phyloP scores from a whole-genome alignment of 805 yeast species.

The Cyberlindnera nakhonratchasimensis region DNA sequence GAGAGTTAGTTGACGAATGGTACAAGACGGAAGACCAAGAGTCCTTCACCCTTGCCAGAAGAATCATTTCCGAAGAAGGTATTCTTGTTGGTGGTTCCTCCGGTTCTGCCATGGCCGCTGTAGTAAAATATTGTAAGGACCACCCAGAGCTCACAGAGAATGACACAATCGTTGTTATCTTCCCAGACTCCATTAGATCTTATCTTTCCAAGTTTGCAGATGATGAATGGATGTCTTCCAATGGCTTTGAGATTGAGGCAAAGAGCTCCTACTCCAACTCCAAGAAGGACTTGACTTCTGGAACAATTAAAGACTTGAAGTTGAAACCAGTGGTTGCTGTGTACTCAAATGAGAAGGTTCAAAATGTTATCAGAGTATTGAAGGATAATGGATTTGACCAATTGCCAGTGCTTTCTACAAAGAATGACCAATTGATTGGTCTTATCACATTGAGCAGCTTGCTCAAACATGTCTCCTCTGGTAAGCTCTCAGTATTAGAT shows the following conservation, averaged over 20 bases:
- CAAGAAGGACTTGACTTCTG: constrained; percentile 45
- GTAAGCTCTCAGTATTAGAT: constrained; percentile 52
- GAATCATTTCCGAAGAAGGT: constrained; percentile 81
- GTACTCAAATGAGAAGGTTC: constrained; percentile 52
- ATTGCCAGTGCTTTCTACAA: constrained; percentile 62
- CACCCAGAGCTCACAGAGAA: constrained; percentile 60
- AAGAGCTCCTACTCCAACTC: constrained; percentile 33
- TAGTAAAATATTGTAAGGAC: constrained; percentile 62
- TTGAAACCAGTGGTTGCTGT: constrained; percentile 81
- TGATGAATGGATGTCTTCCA: constrained; percentile 85
- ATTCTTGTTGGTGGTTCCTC: constrained; percentile 87
- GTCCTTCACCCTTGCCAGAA: constrained; percentile 75
- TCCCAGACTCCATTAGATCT: constrained; percentile 86
- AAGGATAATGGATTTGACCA: constrained; percentile 81
- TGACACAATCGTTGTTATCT: constrained; percentile 72
- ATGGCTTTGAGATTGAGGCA: constrained; percentile 60
- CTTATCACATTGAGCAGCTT: constrained; percentile 72
- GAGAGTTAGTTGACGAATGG: constrained; percentile 70
- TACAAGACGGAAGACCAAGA: constrained; percentile 82
- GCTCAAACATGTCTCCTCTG: constrained; percentile 62
- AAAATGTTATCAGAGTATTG: constrained; percentile 63
- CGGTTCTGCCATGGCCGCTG: constrained; percentile 80
- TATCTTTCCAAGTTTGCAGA: constrained; percentile 84
- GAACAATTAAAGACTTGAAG: constrained; percentile 64
- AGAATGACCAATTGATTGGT: constrained; percentile 58